Evolutionary conservation across 768 basidiomycete species (phyloP).

Genomic region (Agrocybe praecox): DNA sequence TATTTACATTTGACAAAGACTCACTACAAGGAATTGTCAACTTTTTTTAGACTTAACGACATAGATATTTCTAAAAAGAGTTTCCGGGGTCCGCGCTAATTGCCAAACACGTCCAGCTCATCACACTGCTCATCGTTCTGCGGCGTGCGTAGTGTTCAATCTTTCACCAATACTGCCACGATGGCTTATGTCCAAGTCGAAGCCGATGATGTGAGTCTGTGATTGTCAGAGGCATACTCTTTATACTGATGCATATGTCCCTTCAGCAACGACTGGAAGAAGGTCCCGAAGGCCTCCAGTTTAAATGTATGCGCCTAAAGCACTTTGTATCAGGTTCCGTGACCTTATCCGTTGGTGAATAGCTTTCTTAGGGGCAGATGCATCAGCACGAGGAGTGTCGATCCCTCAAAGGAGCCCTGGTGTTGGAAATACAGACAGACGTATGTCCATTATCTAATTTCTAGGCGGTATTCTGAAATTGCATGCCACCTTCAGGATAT

Average conservation of each 20-base stretch:
- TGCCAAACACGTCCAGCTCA: constrained; percentile 12
- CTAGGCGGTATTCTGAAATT: neutral
- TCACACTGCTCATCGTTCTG: constrained; percentile 13
- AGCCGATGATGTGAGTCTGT: constrained; percentile 60
- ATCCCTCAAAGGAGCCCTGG: constrained; percentile 34
- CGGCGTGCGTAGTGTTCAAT: constrained; percentile 16
- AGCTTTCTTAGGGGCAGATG: constrained; percentile 63
- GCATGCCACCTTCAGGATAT: constrained; percentile 52
- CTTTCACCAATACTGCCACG: constrained; percentile 4
- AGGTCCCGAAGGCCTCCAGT: constrained; percentile 70
- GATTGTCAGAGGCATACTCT: neutral
- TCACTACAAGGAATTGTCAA: too few relatives aligned
- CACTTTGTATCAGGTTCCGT: neutral
- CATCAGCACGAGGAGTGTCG: constrained; percentile 26
- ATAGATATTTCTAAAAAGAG: neutral
- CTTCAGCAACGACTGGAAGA: constrained; percentile 56
- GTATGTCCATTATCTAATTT: constrained; percentile 27
- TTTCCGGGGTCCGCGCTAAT: constrained; percentile 12
- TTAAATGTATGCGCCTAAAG: constrained; percentile 54
- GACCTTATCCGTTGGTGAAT: constrained; percentile 5
- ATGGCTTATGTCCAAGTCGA: constrained; percentile 80
- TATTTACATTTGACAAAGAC: too few relatives aligned
- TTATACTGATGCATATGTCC: neutral
- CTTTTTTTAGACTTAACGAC: neutral
- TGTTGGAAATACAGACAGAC: constrained; percentile 54